Percentiles rank a stretch among this genome's conserved stretches.
phyloP scores from a whole-genome alignment of 345 rosid genomes.

The Sonneratia caseolaris region DNA sequence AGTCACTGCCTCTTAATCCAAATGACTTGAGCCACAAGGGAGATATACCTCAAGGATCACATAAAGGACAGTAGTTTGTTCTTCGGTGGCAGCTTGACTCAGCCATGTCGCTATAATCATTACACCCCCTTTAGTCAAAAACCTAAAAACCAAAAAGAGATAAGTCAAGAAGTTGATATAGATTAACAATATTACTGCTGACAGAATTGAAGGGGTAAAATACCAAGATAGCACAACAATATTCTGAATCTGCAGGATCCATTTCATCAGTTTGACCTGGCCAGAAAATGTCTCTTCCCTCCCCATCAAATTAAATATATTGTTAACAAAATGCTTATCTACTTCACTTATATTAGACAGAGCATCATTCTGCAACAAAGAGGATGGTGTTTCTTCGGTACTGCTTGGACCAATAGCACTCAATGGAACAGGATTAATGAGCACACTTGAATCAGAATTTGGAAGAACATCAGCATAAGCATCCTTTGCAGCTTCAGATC shows the following conservation, averaged over 20 bases:
- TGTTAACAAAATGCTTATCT: conserved; percentile 66
- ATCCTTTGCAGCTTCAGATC: conserved; percentile 24
- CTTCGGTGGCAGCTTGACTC: conserved; percentile 79
- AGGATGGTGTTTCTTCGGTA: conserved; percentile 45
- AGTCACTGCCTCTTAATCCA: neutral
- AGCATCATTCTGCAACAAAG: conserved; percentile 38
- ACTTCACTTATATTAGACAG: conserved; percentile 48
- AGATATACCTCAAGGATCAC: conserved; percentile 53
- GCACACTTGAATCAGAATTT: conserved; percentile 25
- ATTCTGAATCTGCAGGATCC: conserved; percentile 84
- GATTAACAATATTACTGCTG: neutral
- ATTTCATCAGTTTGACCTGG: conserved; percentile 81
- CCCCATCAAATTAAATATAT: conserved; percentile 49
- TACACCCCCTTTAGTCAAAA: conserved; percentile 78
- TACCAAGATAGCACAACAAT: conserved; percentile 72
- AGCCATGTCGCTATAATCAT: conserved; percentile 93
- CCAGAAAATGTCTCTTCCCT: conserved; percentile 91
- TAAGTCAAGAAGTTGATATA: conserved; percentile 5
- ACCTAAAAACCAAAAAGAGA: conserved; percentile 42
- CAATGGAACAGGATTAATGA: conserved; percentile 42
- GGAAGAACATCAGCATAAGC: conserved; percentile 20
- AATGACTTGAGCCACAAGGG: neutral
- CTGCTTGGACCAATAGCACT: conserved; percentile 28
- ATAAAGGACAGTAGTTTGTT: conserved; percentile 71
- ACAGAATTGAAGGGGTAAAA: neutral